Evolutionary conservation across 176 grass and related monocot genomes (phyloP), one percentile per base, ranked within the genome.

Genomic region (Miscanthus lutarioriparius): DNA sequence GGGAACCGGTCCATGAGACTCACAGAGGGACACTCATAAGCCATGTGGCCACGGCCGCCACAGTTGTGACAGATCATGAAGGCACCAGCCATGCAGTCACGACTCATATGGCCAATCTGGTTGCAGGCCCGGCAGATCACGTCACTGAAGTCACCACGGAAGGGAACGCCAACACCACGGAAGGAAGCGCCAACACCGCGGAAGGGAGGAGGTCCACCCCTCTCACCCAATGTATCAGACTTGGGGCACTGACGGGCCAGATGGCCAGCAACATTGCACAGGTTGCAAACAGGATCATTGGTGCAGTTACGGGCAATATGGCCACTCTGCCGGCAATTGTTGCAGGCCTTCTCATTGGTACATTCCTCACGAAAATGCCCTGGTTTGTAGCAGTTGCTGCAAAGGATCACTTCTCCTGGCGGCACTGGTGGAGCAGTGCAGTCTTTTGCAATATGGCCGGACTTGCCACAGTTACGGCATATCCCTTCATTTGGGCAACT

Each of bases 341-440:
- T 99, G 93, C 96, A 99, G 35, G 96, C 96, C 86, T 99, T 99
- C 86, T 99, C 96, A n/a, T 99, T 99, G 67, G 93, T 96, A 87
- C 96, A 99, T 65, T 99, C 93, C 17, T 72, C 82, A 30, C 83
- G 80, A 53, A 90, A 83, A 73, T 99, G 96, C 20, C 96, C 96
- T 78, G 89, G 91, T 86, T 99, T 99, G 90, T 94, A 99, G 84
- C 96, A 99, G 79, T 99, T 99, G 88, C 78, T 92, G 76, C 96
- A 99, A 83, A 99, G 93, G 64, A 87, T 90, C 74, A 89, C 49
- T 64, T 99, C 96, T 71, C 96, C 96, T 16, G 93, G 91, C 1
- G 87, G 77, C 64, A 79, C 45, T 54, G 73, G 96, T 2, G 91
- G 91, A 49, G 90, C 81, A 61, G 84, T 81, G 88, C 96, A 99